Conservation (phyloP, 495 filamentous ascomycete genomes). For the Bathelium albidoporum region DNA sequence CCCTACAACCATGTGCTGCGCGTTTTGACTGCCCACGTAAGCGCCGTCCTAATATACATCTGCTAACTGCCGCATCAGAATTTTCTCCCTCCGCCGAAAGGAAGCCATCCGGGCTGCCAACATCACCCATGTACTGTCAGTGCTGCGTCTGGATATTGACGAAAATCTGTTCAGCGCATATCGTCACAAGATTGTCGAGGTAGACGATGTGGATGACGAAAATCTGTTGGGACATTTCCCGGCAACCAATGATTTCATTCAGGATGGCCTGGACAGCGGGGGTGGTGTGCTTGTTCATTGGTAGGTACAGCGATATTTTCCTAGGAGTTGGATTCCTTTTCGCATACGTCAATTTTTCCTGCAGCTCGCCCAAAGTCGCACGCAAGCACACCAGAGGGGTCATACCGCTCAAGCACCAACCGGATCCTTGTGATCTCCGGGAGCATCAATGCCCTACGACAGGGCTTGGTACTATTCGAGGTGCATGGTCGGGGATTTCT, state of each 20-base stretch:
- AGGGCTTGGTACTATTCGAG: too few relatives aligned
- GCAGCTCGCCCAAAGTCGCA: background rate
- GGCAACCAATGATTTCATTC: constrained; percentile 68
- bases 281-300: constrained; percentile 66
- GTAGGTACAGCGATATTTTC: constrained; percentile 35
- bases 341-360: background rate
- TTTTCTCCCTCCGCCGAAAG: constrained; percentile 63
- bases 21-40: constrained; percentile 2
- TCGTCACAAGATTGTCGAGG: constrained; percentile 64
- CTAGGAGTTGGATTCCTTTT: background rate
- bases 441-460: too few relatives aligned
- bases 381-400: background rate
- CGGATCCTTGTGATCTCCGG: background rate
- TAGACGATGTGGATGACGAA: constrained; percentile 80
- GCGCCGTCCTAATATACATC: background rate
- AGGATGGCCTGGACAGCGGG: constrained; percentile 56
- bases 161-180: constrained; percentile 45
- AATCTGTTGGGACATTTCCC: constrained; percentile 76
- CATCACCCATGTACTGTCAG: constrained; percentile 89
- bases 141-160: constrained; percentile 51
- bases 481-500: too few relatives aligned
- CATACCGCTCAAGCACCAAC: background rate
- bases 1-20: constrained; percentile 5
- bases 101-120: constrained; percentile 55
- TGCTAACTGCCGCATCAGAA: constrained; percentile 36